These are phyloP conservation scores for Selaginella moellendorffii DNA, from an alignment of 75 land plant genomes.

Conservation along the genomic window DNA sequence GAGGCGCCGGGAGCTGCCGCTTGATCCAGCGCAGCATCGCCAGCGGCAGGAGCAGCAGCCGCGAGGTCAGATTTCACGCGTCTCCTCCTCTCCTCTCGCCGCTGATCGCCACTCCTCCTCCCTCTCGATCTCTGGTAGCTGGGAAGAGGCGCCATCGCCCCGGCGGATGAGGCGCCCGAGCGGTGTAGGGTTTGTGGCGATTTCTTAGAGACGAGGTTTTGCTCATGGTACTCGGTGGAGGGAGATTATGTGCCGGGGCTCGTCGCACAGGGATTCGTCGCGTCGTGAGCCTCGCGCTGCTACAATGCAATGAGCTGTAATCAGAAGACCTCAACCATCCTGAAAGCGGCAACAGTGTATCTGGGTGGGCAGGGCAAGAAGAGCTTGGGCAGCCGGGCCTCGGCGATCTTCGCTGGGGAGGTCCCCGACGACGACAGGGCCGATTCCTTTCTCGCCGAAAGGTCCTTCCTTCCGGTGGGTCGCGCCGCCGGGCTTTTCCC, in stretches of 20 bases:
- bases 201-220: too few relatives aligned
- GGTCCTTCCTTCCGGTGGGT: not conserved
- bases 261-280: too few relatives aligned
- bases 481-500: not conserved
- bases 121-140: too few relatives aligned
- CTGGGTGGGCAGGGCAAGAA: conserved; percentile 22
- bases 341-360: conserved; percentile 24
- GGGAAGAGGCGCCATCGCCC: too few relatives aligned
- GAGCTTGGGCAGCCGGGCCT: not conserved
- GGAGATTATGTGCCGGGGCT: not conserved
- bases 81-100: too few relatives aligned
- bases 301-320: conserved; percentile 27
- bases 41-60: too few relatives aligned
- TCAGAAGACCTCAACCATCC: conserved; percentile 25
- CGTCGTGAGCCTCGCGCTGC: not conserved
- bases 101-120: too few relatives aligned
- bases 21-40: too few relatives aligned
- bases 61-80: too few relatives aligned
- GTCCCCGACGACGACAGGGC: not conserved
- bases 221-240: not conserved
- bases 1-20: too few relatives aligned
- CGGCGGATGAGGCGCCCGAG: too few relatives aligned
- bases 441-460: not conserved
- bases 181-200: conserved; percentile 2
- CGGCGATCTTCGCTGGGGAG: not conserved